phyloP scores from a whole-genome alignment of 495 filamentous ascomycete genomes.

The Penicillium argentinense region DNA sequence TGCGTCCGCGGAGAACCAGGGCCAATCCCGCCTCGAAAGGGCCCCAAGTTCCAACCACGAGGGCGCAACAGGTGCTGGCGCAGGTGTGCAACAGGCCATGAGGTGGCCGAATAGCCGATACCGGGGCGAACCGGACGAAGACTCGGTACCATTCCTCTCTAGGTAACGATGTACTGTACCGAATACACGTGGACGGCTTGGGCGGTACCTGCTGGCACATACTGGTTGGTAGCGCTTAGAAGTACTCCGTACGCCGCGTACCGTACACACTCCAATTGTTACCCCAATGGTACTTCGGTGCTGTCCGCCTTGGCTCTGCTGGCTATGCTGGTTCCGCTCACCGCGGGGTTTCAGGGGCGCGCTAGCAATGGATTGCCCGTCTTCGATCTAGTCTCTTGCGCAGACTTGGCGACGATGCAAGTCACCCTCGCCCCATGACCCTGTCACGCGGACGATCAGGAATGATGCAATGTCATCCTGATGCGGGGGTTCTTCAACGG shows the following conservation, averaged over 20 bases:
- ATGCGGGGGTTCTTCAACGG: background rate
- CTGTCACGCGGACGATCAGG: background rate
- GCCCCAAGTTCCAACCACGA: no score
- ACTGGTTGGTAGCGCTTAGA: no score
- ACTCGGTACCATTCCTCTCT: background rate
- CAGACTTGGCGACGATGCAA: no score
- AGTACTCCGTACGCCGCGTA: no score
- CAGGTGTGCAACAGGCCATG: no score
- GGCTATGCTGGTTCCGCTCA: slow-evolving; percentile 17
- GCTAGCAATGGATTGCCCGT: background rate
- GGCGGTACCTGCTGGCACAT: no score
- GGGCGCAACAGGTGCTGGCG: no score
- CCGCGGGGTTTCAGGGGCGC: slow-evolving; percentile 15
- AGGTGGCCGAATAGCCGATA: slow-evolving; percentile 28
- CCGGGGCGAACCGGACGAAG: slow-evolving; percentile 18
- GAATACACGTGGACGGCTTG: background rate
- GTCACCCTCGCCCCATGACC: no score
- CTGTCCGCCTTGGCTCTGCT: no score
- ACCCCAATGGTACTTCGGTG: slow-evolving; percentile 6
- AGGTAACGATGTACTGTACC: background rate
- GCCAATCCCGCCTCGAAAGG: no score
- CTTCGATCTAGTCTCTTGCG: no score
- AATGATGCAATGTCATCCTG: slow-evolving; percentile 3
- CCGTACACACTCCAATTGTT: no score
- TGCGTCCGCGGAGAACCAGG: slow-evolving; percentile 12